Base-by-base conservation (phyloP, 495 filamentous ascomycete species). In the Xanthoparmelia taractica region DNA sequence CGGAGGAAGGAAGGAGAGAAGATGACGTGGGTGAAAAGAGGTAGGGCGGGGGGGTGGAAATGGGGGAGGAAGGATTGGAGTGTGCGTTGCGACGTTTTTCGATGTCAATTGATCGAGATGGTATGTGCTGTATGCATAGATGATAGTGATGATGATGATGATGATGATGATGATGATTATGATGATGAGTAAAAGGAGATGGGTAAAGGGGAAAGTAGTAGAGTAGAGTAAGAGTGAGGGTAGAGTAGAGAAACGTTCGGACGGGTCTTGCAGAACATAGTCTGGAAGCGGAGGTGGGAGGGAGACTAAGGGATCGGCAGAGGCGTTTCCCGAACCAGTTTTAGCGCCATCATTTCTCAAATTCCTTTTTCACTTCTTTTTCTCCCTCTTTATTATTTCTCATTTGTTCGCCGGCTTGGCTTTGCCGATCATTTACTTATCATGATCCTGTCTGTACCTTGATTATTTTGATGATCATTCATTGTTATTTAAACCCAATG, bases 351-450 rank as follows among this genome's bases (percentile, higher is more conserved):
- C 17, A 36, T 52, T 52, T 47, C n/a, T 23, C 3, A 5, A 31
- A 17, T 52, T 15, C 10, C 4, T 47, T 25, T 20, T 23, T n/a
- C 41, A 23, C n/a, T 8, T n/a, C 18, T 2, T 7, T n/a, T n/a
- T n/a, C n/a, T n/a, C n/a, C n/a, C n/a, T n/a, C n/a, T n/a, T n/a
- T n/a, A n/a, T n/a, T n/a, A n/a, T 12, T 10, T 13, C 43, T 45
- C n/a, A 23, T 47, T 47, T 25, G n/a, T 31, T 52, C 27, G 48
- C 48, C 31, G 48, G n/a, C n/a, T n/a, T n/a, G 27, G 12, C 27
- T 52, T 43, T 52, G 48, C 48, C 48, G 48, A 52, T 52, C 48
- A n/a, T n/a, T n/a, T n/a, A n/a, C n/a, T n/a, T n/a, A n/a, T n/a
- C n/a, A n/a, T n/a, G n/a, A n/a, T n/a, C n/a, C n/a, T n/a, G n/a